Percentiles rank a stretch among this genome's conserved stretches.
phyloP scores from a whole-genome alignment of 805 yeast genomes.

The Zygoascus bituminiphila region DNA sequence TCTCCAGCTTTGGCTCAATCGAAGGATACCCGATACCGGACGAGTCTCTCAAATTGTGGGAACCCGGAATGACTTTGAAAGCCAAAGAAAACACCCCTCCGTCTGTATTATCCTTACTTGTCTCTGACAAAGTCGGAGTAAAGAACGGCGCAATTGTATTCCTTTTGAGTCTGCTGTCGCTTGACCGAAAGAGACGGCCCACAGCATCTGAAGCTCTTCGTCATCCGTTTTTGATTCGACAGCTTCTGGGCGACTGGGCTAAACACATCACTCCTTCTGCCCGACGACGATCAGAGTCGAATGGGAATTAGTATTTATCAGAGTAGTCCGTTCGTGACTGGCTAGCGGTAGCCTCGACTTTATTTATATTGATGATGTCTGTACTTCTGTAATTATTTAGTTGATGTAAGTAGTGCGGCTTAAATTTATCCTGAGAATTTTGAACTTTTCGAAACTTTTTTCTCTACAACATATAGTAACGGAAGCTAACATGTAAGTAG shows the following conservation, averaged over 20 bases:
- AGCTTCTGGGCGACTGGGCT: slow-evolving; percentile 1
- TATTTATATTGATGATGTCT: neutral
- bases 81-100: slow-evolving; percentile 1
- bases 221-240: neutral
- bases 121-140: neutral
- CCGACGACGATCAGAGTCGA: neutral
- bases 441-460: neutral
- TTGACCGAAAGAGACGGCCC: neutral
- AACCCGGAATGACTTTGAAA: neutral
- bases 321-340: no score
- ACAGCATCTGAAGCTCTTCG: neutral
- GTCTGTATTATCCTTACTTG: neutral
- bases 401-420: neutral
- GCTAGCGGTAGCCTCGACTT: neutral
- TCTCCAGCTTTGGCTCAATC: neutral
- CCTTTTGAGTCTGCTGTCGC: neutral
- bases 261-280: neutral
- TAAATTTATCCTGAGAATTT: neutral
- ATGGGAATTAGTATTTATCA: neutral
- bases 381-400: neutral
- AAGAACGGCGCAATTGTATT: neutral
- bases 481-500: slow-evolving; percentile 1
- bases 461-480: neutral
- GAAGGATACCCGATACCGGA: neutral
- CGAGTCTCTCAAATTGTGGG: neutral